phyloP scores from a whole-genome alignment of 257 asterid species.

The Nicotiana benthamiana region DNA sequence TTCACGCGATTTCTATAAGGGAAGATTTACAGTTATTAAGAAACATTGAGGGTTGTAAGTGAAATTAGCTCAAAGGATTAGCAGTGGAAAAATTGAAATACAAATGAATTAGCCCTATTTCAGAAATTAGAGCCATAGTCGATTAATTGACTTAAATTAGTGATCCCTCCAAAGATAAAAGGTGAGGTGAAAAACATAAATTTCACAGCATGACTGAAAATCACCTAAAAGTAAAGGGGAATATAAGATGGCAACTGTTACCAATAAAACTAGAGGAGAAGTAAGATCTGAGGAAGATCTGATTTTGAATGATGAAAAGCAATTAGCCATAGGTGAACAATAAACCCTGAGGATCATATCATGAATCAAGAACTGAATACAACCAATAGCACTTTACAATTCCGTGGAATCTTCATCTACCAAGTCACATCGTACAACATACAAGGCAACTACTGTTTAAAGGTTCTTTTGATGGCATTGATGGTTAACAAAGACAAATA shows the following conservation, averaged over 20 bases:
- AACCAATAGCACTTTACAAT: background rate
- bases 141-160: background rate
- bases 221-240: background rate
- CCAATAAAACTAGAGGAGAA: background rate
- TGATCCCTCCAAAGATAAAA: background rate
- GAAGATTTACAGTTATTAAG: background rate
- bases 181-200: background rate
- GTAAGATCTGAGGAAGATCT: background rate
- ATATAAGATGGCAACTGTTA: background rate
- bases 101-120: background rate
- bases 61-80: background rate
- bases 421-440: background rate
- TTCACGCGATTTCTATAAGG: background rate
- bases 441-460: background rate
- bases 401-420: background rate
- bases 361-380: background rate
- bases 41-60: background rate
- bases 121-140: background rate
- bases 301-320: background rate
- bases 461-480: background rate
- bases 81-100: background rate
- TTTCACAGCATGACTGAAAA: background rate
- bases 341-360: background rate
- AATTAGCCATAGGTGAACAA: background rate
- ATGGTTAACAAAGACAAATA: slow-evolving; percentile 15